These are phyloP conservation scores for Sarocladium strictum DNA, from an alignment of 2,329 filamentous ascomycete species.

Conservation along the genomic window DNA sequence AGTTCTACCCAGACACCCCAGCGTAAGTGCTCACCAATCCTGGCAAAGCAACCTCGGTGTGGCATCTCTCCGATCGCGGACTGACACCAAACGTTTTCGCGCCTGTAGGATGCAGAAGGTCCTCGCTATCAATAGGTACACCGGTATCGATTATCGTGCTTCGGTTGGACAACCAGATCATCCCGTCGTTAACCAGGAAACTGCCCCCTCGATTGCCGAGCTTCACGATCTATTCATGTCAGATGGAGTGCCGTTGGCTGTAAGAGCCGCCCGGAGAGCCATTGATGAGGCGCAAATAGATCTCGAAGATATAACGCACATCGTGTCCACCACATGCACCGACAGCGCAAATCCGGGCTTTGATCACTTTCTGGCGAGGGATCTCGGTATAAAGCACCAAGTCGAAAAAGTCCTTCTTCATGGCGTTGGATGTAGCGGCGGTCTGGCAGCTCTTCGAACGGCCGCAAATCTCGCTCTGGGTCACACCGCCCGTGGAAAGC, in stretches of 20 bases:
- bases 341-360: conserved; percentile 65
- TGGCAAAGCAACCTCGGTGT: background rate
- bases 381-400: conserved; percentile 48
- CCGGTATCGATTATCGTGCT: conserved; percentile 57
- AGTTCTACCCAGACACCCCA: conserved; percentile 53
- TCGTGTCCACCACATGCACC: conserved; percentile 63
- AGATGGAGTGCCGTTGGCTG: conserved; percentile 52
- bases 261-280: conserved; percentile 49
- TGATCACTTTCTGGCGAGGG: conserved; percentile 57
- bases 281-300: conserved; percentile 48
- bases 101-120: conserved; percentile 53
- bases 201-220: conserved; percentile 45
- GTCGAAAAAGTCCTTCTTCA: conserved; percentile 61
- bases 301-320: conserved; percentile 52
- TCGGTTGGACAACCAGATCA: conserved; percentile 57
- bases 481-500: conserved; percentile 49
- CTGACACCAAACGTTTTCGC: too few species aligned
- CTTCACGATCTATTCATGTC: conserved; percentile 50
- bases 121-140: conserved; percentile 56
- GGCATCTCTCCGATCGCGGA: background rate
- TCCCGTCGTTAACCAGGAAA: conserved; percentile 51
- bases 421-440: conserved; percentile 61
- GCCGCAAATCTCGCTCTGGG: conserved; percentile 62
- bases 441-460: conserved; percentile 54
- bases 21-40: conserved; percentile 51